Evolutionary conservation across 1,139 yeast species (phyloP), one percentile per base, ranked within the genome.

Genomic region (Yamadazyma trypodendri): DNA sequence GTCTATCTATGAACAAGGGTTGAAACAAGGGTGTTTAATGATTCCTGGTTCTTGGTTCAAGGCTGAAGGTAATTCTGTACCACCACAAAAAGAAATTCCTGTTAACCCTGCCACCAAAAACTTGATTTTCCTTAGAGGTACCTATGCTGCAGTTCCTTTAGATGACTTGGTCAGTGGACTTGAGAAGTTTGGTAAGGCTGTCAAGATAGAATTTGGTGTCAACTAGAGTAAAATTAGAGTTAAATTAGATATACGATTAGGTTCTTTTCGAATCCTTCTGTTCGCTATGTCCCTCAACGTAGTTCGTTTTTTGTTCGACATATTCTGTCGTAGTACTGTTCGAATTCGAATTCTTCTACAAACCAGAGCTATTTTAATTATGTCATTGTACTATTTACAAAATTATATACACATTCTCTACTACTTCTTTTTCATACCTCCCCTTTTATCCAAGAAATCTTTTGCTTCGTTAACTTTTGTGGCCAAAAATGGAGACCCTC

Each of bases 381-480:
- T 18, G 7, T 28, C 15, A 18, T 29, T 29, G 22, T 21, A 22
- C 33, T 31, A 31, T 31, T 21, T 20, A 31, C 33, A 31, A 21
- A 10, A 28, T n/a, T 18, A 17, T 29, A 8, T 28, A 16, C 28
- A 24, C 28, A 24, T 16, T 34, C 24, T n/a, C 15, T 18, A 15
- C 38, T 51, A 66, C 55, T 67, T 67, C 49, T 65, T 60, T 55
- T 71, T 73, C 67, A 77, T 53, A 11, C 79, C 79, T 28, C 88
- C 88, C 58, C 90, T 79, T 67, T 88, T 89, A 51, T 87, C 95
- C 57, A 92, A 72, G 58, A 89, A 83, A 55, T 89, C 96, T 63
- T 92, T 92, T 38, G 98, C 97, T 66, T 92, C 97, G 61, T 92
- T 92, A 50, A 92, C 89, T 71, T 92, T 92, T 34, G 97, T 90